Evolutionary conservation across 176 grass and related monocot species (phyloP).

Genomic region (Poa annua): DNA sequence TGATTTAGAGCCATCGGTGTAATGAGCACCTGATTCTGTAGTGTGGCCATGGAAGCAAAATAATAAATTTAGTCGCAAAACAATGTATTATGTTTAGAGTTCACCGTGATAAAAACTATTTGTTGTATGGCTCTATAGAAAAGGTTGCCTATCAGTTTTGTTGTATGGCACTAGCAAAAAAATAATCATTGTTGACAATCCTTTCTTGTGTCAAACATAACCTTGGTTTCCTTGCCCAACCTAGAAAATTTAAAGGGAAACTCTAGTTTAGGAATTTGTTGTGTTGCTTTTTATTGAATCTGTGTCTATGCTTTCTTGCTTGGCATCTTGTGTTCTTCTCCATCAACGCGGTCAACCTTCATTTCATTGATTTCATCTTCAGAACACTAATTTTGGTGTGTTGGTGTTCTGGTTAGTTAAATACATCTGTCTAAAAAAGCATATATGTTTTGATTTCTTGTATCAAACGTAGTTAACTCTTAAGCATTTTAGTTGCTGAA

Average conservation of each 20-base stretch:
- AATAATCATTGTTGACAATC: not conserved
- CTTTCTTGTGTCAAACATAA: not conserved
- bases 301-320: not conserved
- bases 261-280: constrained; percentile 16
- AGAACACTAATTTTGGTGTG: not conserved
- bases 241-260: not conserved
- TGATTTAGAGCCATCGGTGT: not conserved
- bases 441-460: not conserved
- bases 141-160: not conserved
- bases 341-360: no score
- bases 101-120: not conserved
- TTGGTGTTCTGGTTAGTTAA: not conserved
- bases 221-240: not conserved
- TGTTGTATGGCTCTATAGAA: not conserved
- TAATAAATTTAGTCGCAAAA: not conserved
- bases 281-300: not conserved
- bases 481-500: not conserved
- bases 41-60: not conserved
- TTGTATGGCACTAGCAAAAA: not conserved
- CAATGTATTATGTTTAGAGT: not conserved
- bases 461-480: not conserved
- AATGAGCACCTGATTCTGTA: not conserved
- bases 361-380: no score
- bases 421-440: not conserved
- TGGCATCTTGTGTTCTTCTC: not conserved